Conservation (phyloP, 176 grass and related monocot species). For the Coix lacrymajobi region DNA sequence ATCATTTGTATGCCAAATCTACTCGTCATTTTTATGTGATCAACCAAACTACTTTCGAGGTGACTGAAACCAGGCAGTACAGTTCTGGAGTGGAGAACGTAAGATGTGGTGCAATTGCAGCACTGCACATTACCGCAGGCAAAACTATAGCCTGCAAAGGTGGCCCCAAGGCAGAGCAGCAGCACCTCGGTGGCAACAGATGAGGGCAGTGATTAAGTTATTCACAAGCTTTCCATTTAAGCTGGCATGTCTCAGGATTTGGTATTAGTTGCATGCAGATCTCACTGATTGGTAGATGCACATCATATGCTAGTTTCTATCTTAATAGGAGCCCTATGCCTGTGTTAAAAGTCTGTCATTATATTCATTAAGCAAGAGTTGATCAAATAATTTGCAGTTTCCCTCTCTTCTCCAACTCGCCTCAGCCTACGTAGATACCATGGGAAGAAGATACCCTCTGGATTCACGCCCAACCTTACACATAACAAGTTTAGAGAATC, state of each 20-base stretch:
- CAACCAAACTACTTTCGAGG: neutral
- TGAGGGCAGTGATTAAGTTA: neutral
- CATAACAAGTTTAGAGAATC: neutral
- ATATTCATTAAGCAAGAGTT: conserved; percentile 1
- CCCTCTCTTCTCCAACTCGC: neutral
- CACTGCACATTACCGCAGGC: neutral
- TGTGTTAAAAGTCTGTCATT: neutral
- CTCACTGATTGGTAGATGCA: neutral
- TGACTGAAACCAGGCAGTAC: neutral
- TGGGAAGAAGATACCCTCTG: neutral
- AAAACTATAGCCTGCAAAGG: neutral
- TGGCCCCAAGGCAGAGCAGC: neutral
- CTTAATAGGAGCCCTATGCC: neutral
- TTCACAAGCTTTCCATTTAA: neutral
- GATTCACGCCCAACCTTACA: neutral
- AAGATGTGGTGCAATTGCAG: neutral
- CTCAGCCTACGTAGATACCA: neutral
- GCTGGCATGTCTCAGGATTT: neutral
- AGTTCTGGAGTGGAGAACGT: neutral
- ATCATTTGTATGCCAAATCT: neutral
- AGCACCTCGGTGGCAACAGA: neutral
- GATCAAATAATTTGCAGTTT: neutral
- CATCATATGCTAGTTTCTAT: neutral
- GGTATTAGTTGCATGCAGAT: neutral
- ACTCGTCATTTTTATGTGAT: neutral